Base-by-base conservation (phyloP, 202 grass and related monocot species). In the Schoenoplectus tabernaemontani region DNA sequence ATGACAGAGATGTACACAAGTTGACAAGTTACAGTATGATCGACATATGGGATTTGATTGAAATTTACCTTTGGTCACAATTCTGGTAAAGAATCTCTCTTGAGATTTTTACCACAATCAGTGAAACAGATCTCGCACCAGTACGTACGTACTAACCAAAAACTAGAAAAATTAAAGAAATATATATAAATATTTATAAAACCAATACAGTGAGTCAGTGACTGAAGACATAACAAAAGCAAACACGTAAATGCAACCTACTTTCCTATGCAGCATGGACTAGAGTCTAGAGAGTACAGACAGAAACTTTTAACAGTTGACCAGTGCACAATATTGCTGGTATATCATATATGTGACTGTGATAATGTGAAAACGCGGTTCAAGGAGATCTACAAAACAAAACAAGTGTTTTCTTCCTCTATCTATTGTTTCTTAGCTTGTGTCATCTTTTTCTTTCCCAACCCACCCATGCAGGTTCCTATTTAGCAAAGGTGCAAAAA, bases 81-180 rank as follows among this genome's bases (percentile, higher is more conserved):
- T 80, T 80, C 47, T 50, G 58, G 42, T 46, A 53, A 65, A 80
- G 24, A 65, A 80, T 65, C 78, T 80, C 39, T 48, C 58, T 13
- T 6, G 22, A 80, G 53, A 58, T 56, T 75, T 42, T 80, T 80
- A 64, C 42, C 59, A 24, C 23, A 63, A 80, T 80, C 59, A 37
- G 59, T 80, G 59, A 80, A 65, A 73, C 44, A 72, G 22, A 80
- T 47, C 43, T 64, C 4, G 8, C 11, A 47, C 43, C 12, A 11
- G 20, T 53, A 48, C 67, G 43, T 32, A 32, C 68, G 22, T 16
- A 3, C 41, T 30, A 10, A 2, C 1, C 4, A 63, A 71, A 46
- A 26, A 38, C 1, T 7, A 64, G 23, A 69, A 22, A 42, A 43
- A 28, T 17, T 3, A 50, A 8, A 32, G 6, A 50, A 51, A 32